Evolutionary conservation across 805 yeast species (phyloP), one percentile per base, ranked within the genome.

Genomic region (Saccharomycopsis sp.): DNA sequence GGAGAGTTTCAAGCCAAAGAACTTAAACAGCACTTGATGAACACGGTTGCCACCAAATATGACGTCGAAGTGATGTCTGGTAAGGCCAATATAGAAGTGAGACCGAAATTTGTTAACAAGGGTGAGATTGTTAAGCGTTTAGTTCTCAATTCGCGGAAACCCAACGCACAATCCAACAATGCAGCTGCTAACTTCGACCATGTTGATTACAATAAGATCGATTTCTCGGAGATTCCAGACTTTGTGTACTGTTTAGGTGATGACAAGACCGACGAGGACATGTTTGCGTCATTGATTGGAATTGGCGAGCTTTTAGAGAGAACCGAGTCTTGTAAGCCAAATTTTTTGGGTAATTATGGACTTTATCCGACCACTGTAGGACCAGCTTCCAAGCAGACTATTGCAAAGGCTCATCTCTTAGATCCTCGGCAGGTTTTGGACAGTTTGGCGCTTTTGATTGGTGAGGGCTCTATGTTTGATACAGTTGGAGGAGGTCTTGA

Each of bases 11-110:
- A 90, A 72, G 96, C 97, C 0, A 75, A 80, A 15, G 82, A 85
- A 68, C 80, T 94, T 67, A 80, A 85, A 62, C 77, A 83, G 22
- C 86, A 85, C 61, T 72, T 94, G 62, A 74, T 78, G 59, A 75
- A 74, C 17, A 78, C 85, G 1, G 80, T 92, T 9, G 87, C 81
- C 2, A 72, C 71, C 29, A 79, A 80, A 22, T 87, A 83, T 67
- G 97, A 90, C 62, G 87, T 94, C 50, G 99, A 94, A 68, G 94
- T 94, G 15, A 93, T 94, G 97, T 78, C 87, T 14, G 99, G 99
- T 53, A 94, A 94, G 73, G 98, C 98, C 35, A 94, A 94, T 68
- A 81, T 94, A 52, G 99, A 94, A 73, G 98, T 94, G n/a, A 79
- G 99, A 63, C 99, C 99, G 14, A 82, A 83, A 60, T 88, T 91